Base-by-base conservation (phyloP, 352 stramenopile genomes). In the Phytophthora melonis region DNA sequence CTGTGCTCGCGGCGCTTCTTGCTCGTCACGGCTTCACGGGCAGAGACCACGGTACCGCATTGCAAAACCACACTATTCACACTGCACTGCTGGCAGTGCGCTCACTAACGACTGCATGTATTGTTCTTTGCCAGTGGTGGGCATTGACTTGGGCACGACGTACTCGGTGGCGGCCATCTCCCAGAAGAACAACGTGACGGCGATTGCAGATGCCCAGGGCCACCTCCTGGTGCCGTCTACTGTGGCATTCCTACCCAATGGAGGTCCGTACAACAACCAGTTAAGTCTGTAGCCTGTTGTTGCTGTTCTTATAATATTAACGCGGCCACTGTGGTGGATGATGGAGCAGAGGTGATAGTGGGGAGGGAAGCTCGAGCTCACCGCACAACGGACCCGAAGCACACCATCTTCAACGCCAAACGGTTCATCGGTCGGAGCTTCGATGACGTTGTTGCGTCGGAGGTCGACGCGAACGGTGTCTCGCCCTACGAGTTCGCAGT, bases 351-450 rank as follows among this genome's bases (percentile, higher is more conserved):
- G 27, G 34, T 80, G 18, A 63, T 91, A 10, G 80, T 93, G 3
- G 87, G 87, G 10, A 80, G 82, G 19, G 55, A 74, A 10, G 87
- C 87, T 19, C 75, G 79, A 43, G 78, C 72, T 9, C 66, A 92
- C 30, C 77, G 80, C 32, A 89, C 77, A 1, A 77, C 61, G 7
- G 84, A 93, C 75, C 87, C 87, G 2, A 60, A 62, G 16, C 84
- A 92, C 63, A 91, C 87, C 18, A 85, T 93, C 50, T 92, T 90
- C 66, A 93, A 93, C 54, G 84, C 87, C 71, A 93, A 93, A 67
- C 78, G 87, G 32, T 93, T 92, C 70, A 91, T 93, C 63, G 87
- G 87, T 18, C 77, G 70, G 25, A 80, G 75, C 34, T 88, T 78
- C 27, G 60, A 77, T 1, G 74, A 79, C 45, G 75, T 81, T 53